A percentile compares a stretch with the other conserved stretches of the same genome.
phyloP scores from a whole-genome alignment of 371 early-diverging fungal genomes.

The Mucor irregularis region DNA sequence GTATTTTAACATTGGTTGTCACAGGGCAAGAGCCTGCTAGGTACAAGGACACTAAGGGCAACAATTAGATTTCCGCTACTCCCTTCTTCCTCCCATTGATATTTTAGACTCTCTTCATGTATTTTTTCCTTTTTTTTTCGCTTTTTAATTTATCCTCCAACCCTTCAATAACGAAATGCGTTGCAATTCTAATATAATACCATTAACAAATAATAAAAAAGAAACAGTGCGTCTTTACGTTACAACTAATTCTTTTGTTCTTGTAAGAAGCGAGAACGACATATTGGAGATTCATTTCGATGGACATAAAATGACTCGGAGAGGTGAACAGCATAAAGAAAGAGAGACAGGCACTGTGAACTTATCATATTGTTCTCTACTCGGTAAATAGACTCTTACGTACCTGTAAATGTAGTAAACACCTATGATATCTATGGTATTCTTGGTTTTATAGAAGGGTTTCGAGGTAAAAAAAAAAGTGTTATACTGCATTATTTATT shows the following conservation, averaged over 20 bases:
- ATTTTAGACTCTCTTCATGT: no score
- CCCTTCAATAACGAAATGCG: background rate
- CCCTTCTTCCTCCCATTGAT: no score
- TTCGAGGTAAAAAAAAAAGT: constrained; percentile 23
- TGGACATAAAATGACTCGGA: constrained; percentile 19
- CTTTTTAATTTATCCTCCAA: background rate
- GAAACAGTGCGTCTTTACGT: constrained; percentile 25
- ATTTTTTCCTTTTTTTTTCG: background rate
- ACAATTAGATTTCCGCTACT: no score
- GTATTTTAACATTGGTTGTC: no score
- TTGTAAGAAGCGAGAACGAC: constrained; percentile 11
- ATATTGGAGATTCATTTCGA: constrained; percentile 34
- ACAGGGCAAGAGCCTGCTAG: constrained; percentile 15
- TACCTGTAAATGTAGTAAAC: constrained; percentile 17
- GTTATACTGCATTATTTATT: background rate
- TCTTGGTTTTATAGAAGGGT: constrained; percentile 42
- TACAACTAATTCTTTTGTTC: constrained; percentile 23
- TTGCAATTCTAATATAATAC: background rate
- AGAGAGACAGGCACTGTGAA: background rate
- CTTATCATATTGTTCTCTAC: background rate
- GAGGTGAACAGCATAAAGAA: constrained; percentile 17
- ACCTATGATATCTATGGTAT: constrained; percentile 40
- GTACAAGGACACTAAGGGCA: constrained; percentile 2
- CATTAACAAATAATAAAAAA: background rate
- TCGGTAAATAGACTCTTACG: constrained; percentile 24